These are phyloP conservation scores for Entomortierella lignicola DNA, from an alignment of 192 early-diverging fungal genomes.

Conservation along the genomic window DNA sequence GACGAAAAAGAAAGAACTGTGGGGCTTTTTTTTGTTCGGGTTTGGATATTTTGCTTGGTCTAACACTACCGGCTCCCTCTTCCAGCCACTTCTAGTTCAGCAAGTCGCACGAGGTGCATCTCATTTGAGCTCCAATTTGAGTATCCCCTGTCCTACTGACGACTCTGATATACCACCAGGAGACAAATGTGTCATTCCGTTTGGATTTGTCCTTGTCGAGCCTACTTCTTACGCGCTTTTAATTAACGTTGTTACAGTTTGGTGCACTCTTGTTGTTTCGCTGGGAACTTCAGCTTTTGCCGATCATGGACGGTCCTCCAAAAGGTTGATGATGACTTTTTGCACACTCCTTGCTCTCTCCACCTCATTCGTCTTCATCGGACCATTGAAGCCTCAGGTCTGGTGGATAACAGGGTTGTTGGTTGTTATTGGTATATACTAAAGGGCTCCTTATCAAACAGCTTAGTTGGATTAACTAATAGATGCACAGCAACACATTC, in stretches of 20 bases:
- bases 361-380: conserved; percentile 50
- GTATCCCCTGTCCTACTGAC: conserved; percentile 15
- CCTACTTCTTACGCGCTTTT: conserved; percentile 43
- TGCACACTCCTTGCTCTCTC: conserved; percentile 36
- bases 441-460: neutral
- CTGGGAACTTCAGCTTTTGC: conserved; percentile 53
- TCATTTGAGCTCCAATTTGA: conserved; percentile 9
- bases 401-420: conserved; percentile 40
- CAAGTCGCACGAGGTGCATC: conserved; percentile 26
- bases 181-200: conserved; percentile 28
- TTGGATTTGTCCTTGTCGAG: conserved; percentile 30
- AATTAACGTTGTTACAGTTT: conserved; percentile 35
- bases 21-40: conserved; percentile 43
- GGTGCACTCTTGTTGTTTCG: conserved; percentile 52
- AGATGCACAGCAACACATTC: too few relatives aligned
- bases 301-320: conserved; percentile 47
- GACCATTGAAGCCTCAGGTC: conserved; percentile 29
- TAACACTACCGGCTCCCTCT: conserved; percentile 32
- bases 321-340: conserved; percentile 37
- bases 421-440: conserved; percentile 37
- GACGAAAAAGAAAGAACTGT: conserved; percentile 28
- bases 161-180: conserved; percentile 24
- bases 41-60: conserved; percentile 34
- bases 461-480: too few relatives aligned
- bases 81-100: conserved; percentile 32